Percentiles rank a stretch among this genome's conserved stretches.
These are phyloP conservation scores for Stachybotrys chlorohalonatus DNA, from an alignment of 2,329 filamentous ascomycete species.

Conservation along the genomic window DNA sequence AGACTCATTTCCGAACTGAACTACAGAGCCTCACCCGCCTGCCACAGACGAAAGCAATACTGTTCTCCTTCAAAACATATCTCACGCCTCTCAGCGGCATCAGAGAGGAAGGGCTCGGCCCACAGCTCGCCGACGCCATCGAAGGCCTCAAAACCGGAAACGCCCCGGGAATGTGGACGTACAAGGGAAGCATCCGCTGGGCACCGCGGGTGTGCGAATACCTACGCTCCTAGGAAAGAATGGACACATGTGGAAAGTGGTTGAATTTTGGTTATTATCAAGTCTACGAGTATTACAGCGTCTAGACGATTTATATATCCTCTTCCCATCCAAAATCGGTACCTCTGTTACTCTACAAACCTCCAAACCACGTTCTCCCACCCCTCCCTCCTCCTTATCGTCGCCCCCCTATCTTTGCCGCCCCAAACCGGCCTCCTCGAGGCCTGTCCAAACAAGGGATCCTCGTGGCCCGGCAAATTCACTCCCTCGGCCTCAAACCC, in stretches of 20 bases:
- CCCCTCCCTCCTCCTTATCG: background rate
- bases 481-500: conserved; percentile 5
- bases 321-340: no score
- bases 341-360: background rate
- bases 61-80: conserved; percentile 50
- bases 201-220: conserved; percentile 36
- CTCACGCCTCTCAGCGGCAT: conserved; percentile 38
- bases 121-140: conserved; percentile 40
- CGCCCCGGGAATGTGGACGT: conserved; percentile 42
- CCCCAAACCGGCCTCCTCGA: conserved; percentile 4
- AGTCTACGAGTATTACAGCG: no score
- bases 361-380: conserved; percentile 6
- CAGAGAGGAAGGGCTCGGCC: conserved; percentile 38
- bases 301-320: no score
- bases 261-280: no score
- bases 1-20: conserved; percentile 36
- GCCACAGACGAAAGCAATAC: conserved; percentile 32
- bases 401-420: background rate
- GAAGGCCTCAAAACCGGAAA: conserved; percentile 41
- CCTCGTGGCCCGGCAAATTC: conserved; percentile 4
- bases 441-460: conserved; percentile 3
- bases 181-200: conserved; percentile 41
- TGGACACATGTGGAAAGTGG: no score
- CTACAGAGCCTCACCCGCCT: conserved; percentile 42
- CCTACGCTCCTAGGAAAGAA: conserved; percentile 20